Evolutionary conservation across 2,329 filamentous ascomycete genomes (phyloP), one percentile per base, ranked within the genome.

Genomic region (Hymenoscyphus linearis): DNA sequence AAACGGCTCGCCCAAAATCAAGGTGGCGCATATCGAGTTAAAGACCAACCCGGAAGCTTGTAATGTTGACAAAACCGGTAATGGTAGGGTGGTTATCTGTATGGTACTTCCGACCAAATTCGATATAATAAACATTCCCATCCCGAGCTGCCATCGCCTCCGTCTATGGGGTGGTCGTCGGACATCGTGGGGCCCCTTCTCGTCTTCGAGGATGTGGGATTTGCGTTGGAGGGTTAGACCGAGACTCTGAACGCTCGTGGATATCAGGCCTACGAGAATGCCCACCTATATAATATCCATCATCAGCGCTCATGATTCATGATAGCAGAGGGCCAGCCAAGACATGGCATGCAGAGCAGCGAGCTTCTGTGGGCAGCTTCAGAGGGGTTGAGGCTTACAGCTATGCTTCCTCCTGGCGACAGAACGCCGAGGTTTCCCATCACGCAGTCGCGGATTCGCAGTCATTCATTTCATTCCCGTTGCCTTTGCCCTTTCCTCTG

Each of bases 11-110:
- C 89, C 88, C 55, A 99, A 83, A 70, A 98, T 91, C 61, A 98
- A 78, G 52, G 92, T 96, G 64, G 95, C 95, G 81, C 96, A 96
- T 75, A 98, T 91, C 61, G 93, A 96, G 79, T 99, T 99, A 82
- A 99, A 99, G 64, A 99, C 95, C 60, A 99, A 82, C 52, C 95
- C 95, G 3, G 93, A 96, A 18, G 93, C 93, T 78, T 99, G 95
- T 40, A 99, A 80, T 1, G 95, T 97, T 60, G 93, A 98, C 36
- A 99, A 84, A 5, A 99, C 92, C 22, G 95, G 95, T 25, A 99
- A 81, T 16, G 95, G 95, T 52, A 99, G 81, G 0, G 93, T 97
- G 34, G 95, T 97, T 73, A 99, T 98, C 77, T 99, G 95, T 62
- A 99, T 95, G 40, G 91, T 93, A 77, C 93, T 97, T 62, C 95